These are phyloP conservation scores for Parathielavia hyrcaniae DNA, from an alignment of 495 filamentous ascomycete genomes.

Conservation along the genomic window DNA sequence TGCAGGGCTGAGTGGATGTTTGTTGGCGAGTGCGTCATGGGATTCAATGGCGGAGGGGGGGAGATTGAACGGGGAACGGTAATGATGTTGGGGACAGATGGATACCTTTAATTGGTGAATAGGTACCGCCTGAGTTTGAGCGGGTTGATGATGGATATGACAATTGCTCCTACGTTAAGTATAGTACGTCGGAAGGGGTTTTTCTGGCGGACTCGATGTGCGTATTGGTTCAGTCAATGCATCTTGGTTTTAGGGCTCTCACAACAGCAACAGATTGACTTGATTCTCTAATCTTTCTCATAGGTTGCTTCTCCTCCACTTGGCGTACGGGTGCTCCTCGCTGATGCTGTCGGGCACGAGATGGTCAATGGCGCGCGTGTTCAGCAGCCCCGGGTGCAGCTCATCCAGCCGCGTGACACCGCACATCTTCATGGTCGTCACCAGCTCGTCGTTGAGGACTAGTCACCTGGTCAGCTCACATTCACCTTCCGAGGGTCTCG, in stretches of 20 bases:
- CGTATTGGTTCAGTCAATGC: background rate
- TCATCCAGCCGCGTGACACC: conserved; percentile 68
- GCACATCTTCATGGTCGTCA: conserved; percentile 71
- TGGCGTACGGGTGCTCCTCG: conserved; percentile 59
- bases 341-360: conserved; percentile 47
- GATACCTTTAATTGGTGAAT: no score
- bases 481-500: background rate
- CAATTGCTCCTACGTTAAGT: no score
- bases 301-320: conserved; percentile 36
- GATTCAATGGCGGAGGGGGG: no score
- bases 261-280: no score
- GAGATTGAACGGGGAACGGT: no score
- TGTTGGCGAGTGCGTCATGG: background rate
- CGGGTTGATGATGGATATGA: background rate
- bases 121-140: background rate
- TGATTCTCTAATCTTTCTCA: background rate
- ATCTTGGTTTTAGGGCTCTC: no score
- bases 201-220: no score
- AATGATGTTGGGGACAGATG: no score
- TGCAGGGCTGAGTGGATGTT: background rate
- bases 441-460: conserved; percentile 73
- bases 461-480: background rate
- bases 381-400: conserved; percentile 61
- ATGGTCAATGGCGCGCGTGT: conserved; percentile 66
- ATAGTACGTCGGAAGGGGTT: no score